phyloP scores from a whole-genome alignment of 73 alveolate species.

The Stentor roeselii region DNA sequence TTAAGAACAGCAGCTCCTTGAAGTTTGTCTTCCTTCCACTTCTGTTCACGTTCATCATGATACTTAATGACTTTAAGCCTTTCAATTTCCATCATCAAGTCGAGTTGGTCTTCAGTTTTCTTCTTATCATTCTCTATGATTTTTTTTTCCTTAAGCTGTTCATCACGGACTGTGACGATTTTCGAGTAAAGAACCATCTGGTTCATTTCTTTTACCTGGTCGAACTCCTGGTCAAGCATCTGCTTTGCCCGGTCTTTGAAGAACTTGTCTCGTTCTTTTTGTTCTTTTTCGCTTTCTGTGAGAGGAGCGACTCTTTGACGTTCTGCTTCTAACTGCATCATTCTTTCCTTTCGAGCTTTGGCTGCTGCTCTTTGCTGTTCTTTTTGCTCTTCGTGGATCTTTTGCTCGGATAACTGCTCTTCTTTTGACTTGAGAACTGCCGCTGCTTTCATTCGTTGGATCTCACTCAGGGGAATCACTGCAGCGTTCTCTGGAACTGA shows the following conservation, averaged over 20 bases:
- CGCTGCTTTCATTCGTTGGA: constrained; percentile 33
- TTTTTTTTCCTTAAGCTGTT: constrained; percentile 66
- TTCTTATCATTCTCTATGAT: constrained; percentile 60
- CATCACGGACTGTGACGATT: constrained; percentile 77
- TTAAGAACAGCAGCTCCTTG: constrained; percentile 63
- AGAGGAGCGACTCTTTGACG: constrained; percentile 36
- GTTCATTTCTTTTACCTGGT: constrained; percentile 81
- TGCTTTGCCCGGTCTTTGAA: constrained; percentile 50
- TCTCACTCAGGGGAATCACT: constrained; percentile 24
- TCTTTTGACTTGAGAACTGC: constrained; percentile 27
- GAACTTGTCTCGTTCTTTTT: constrained; percentile 2
- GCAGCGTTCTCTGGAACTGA: not conserved
- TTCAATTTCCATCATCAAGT: constrained; percentile 85
- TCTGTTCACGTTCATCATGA: constrained; percentile 68
- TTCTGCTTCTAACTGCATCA: constrained; percentile 26
- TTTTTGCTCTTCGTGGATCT: constrained; percentile 27
- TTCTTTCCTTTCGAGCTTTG: constrained; percentile 42
- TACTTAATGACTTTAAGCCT: constrained; percentile 66
- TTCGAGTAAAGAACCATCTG: constrained; percentile 77
- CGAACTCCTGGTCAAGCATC: constrained; percentile 62
- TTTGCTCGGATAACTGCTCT: constrained; percentile 13
- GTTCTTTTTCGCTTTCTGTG: constrained; percentile 47
- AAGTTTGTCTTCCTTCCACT: constrained; percentile 40
- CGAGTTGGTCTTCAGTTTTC: constrained; percentile 70
- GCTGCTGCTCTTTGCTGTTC: constrained; percentile 36